A percentile compares a stretch with the other conserved stretches of the same genome.
These are phyloP conservation scores for Phialophora expanda DNA, from an alignment of 2,329 filamentous ascomycete genomes.

Conservation along the genomic window DNA sequence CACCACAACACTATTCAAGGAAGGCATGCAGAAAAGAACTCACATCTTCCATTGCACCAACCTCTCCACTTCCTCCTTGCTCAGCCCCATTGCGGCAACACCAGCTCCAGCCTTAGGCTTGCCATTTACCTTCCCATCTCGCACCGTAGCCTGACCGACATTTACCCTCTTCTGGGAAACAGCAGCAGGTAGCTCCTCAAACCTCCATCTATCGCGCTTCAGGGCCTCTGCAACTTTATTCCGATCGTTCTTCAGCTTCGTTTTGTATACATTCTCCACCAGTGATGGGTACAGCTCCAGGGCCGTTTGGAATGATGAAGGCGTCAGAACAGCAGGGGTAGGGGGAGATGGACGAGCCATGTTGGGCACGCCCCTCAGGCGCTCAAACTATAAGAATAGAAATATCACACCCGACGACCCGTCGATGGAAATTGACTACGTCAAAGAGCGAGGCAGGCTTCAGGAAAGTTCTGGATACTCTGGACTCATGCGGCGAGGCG, in stretches of 20 bases:
- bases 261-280: conserved; percentile 36
- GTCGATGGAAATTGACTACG: neutral
- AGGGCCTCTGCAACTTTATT: conserved; percentile 42
- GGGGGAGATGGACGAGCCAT: neutral
- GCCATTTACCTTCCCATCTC: neutral
- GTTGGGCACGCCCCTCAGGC: neutral
- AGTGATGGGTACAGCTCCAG: conserved; percentile 36
- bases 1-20: neutral
- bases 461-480: too few relatives aligned
- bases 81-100: conserved; percentile 19
- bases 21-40: conserved; percentile 31
- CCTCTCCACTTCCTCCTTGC: conserved; percentile 41
- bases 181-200: conserved; percentile 43
- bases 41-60: conserved; percentile 55
- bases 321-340: neutral
- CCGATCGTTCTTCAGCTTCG: conserved; percentile 34
- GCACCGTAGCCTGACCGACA: neutral
- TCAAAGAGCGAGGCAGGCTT: neutral
- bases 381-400: neutral
- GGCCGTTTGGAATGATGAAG: conserved; percentile 12
- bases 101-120: neutral
- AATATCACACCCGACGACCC: neutral
- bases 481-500: neutral
- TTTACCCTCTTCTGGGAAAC: conserved; percentile 35
- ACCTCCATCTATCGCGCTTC: conserved; percentile 48